Conservation (phyloP, 768 basidiomycete genomes). For the Sporobolomyces pararoseus region DNA sequence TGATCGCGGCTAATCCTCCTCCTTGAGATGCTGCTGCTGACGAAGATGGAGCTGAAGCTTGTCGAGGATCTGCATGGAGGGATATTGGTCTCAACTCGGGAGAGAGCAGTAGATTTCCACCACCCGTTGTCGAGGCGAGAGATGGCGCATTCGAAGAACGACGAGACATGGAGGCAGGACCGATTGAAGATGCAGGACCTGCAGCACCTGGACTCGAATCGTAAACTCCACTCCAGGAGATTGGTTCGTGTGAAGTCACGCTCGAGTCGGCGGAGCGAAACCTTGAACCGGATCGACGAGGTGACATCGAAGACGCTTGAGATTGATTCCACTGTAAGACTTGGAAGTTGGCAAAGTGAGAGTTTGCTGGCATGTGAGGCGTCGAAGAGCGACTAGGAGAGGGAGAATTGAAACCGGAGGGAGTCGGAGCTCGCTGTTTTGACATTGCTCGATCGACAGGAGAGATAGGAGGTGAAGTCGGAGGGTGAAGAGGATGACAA, state of each 20-base stretch:
- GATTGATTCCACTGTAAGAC: slow-evolving; percentile 24
- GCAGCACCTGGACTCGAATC: background rate
- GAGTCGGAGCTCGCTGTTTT: slow-evolving; percentile 4
- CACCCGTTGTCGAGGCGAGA: slow-evolving; percentile 13
- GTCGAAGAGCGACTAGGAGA: slow-evolving; percentile 14
- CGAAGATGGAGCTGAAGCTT: background rate
- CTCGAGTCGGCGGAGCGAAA: slow-evolving; percentile 1
- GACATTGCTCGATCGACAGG: slow-evolving; percentile 22
- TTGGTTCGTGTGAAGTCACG: background rate
- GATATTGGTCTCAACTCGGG: slow-evolving; percentile 17
- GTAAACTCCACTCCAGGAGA: background rate
- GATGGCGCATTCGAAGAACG: slow-evolving; percentile 23
- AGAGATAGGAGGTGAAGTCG: background rate
- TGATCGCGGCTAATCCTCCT: background rate
- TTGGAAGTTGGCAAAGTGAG: slow-evolving; percentile 39
- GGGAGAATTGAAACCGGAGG: slow-evolving; percentile 5
- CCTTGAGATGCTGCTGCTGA: background rate
- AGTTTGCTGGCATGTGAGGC: slow-evolving; percentile 37
- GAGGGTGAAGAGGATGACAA: background rate
- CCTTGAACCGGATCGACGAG: slow-evolving; percentile 15
- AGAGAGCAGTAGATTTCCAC: slow-evolving; percentile 7
- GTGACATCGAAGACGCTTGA: slow-evolving; percentile 6
- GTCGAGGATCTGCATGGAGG: background rate
- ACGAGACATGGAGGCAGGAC: slow-evolving; percentile 10
- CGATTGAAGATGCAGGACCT: no score